A percentile compares a stretch with the other conserved stretches of the same genome.
phyloP scores from a whole-genome alignment of 2,329 filamentous ascomycete species.

The Xylaria sp. region DNA sequence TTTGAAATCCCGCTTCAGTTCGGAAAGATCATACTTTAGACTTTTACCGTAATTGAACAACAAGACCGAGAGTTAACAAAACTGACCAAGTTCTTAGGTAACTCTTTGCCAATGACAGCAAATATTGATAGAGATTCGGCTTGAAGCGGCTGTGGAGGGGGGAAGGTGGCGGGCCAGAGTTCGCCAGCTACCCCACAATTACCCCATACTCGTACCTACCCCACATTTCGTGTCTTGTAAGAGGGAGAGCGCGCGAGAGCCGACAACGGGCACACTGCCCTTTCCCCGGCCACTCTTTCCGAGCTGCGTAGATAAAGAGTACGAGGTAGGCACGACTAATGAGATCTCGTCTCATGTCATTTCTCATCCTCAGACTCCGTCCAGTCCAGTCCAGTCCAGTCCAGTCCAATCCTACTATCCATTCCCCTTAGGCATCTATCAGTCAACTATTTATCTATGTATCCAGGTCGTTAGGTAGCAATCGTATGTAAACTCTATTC shows the following conservation, averaged over 20 bases:
- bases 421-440: background rate
- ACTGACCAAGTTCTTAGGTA: slow-evolving; percentile 9
- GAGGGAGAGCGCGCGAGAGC: background rate
- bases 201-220: slow-evolving; percentile 11
- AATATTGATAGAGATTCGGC: no score
- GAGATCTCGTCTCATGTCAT: background rate
- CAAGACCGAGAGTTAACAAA: background rate
- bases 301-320: background rate
- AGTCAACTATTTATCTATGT: background rate
- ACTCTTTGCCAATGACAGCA: slow-evolving; percentile 13
- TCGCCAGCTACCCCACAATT: slow-evolving; percentile 1
- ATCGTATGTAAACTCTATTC: slow-evolving; percentile 1
- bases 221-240: background rate
- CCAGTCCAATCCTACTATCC: no score
- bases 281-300: background rate
- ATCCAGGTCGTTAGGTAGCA: background rate
- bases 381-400: no score
- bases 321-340: background rate
- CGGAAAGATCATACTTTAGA: no score
- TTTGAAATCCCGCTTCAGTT: no score
- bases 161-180: background rate
- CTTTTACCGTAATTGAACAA: no score
- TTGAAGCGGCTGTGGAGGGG: slow-evolving; percentile 20
- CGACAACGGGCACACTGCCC: background rate
- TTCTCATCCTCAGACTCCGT: background rate